phyloP scores from a whole-genome alignment of 2,329 filamentous ascomycete genomes.

The Pleurostoma richardsiae region DNA sequence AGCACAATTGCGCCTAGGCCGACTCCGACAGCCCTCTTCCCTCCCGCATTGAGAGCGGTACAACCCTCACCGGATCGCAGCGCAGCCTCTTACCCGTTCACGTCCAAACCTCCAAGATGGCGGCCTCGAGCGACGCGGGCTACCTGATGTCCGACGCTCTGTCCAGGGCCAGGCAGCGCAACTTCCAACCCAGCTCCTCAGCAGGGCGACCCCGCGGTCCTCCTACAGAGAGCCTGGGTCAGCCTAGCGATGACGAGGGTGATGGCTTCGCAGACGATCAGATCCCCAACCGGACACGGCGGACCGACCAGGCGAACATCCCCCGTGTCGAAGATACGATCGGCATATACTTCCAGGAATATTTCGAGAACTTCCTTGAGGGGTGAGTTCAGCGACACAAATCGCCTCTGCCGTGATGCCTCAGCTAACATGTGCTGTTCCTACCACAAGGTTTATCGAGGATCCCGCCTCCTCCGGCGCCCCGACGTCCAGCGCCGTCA shows the following conservation, averaged over 20 bases:
- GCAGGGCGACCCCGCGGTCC: conserved; percentile 49
- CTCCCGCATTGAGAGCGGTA: too few relatives aligned
- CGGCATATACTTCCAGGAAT: conserved; percentile 67
- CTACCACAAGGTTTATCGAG: conserved; percentile 54
- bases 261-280: conserved; percentile 62
- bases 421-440: background rate
- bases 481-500: conserved; percentile 64
- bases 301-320: conserved; percentile 46
- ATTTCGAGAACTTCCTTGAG: conserved; percentile 78
- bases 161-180: conserved; percentile 36
- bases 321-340: conserved; percentile 72
- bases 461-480: conserved; percentile 58
- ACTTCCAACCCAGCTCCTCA: conserved; percentile 44
- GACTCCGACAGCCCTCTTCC: too few relatives aligned
- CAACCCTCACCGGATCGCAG: too few relatives aligned
- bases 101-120: conserved; percentile 7
- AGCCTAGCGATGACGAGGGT: conserved; percentile 56
- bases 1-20: background rate
- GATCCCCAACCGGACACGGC: conserved; percentile 46
- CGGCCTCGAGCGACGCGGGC: conserved; percentile 50
- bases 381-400: conserved; percentile 43
- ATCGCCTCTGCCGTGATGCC: background rate
- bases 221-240: conserved; percentile 58
- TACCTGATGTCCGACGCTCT: conserved; percentile 53
- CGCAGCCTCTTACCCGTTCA: too few relatives aligned